Conservation (phyloP, 1,284 basidiomycete genomes). For the Lentinus polychrous region DNA sequence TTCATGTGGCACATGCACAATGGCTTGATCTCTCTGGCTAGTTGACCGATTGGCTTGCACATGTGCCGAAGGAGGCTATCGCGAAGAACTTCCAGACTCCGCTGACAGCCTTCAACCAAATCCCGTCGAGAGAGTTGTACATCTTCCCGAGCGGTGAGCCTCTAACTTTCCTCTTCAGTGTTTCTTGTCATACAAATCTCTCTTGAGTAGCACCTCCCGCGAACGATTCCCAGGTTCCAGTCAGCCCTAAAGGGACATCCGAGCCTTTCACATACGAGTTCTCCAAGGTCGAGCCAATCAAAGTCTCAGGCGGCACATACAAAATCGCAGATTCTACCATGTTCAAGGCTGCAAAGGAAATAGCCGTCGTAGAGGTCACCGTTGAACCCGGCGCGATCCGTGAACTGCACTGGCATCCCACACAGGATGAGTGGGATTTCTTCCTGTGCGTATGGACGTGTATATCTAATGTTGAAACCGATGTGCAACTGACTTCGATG, state of each 20-base stretch:
- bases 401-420: slow-evolving; percentile 68
- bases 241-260: slow-evolving; percentile 35
- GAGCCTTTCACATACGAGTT: slow-evolving; percentile 46
- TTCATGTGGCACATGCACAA: slow-evolving; percentile 12
- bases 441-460: slow-evolving; percentile 19
- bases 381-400: slow-evolving; percentile 51
- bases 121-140: slow-evolving; percentile 44
- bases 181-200: not conserved
- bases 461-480: too few relatives aligned
- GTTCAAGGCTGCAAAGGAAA: slow-evolving; percentile 48
- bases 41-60: slow-evolving; percentile 59
- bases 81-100: slow-evolving; percentile 62
- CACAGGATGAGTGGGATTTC: slow-evolving; percentile 49
- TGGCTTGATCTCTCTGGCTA: slow-evolving; percentile 17
- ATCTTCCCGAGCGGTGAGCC: slow-evolving; percentile 46
- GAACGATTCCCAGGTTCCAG: slow-evolving; percentile 13
- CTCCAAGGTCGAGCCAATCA: slow-evolving; percentile 36
- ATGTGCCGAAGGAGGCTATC: slow-evolving; percentile 54
- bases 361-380: slow-evolving; percentile 51
- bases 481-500: not conserved
- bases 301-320: slow-evolving; percentile 44
- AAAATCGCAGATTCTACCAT: slow-evolving; percentile 54
- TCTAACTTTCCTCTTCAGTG: not conserved
- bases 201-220: slow-evolving; percentile 12
- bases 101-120: slow-evolving; percentile 44